Evolutionary conservation across 2,329 filamentous ascomycete species (phyloP), one percentile per base, ranked within the genome.

Genomic region (Chlorencoelia australis): DNA sequence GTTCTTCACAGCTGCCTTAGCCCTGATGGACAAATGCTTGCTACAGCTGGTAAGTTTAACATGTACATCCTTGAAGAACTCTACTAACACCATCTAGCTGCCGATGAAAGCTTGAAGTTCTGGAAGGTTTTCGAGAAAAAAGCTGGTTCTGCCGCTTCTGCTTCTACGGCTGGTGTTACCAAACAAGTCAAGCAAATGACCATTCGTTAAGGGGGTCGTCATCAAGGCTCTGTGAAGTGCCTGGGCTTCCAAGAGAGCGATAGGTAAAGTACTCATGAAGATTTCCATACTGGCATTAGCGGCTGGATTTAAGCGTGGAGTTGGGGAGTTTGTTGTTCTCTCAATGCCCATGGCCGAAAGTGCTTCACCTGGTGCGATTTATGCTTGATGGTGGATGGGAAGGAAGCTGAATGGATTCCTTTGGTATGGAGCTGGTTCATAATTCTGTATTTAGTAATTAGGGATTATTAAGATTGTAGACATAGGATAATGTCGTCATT

Each of bases 101-200:
- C 89, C 24, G 91, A 98, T 55, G 91, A 98, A 71, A 89, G 82
- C 57, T 72, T 98, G 62, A 98, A 98, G 69, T 98, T 98, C 73
- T 98, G 91, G 91, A 98, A 98, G 78, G 73, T 98, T 52, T 98
- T 98, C 57, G 91, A 98, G 73, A 95, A 94, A 75, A 96, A 95
- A 75, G 70, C 88, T 13, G 87, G 86, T 37, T 68, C 73, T 41
- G 67, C 73, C 42, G 73, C 79, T 34, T 73, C 76, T 32, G 68
- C 78, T 37, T 71, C 75, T 42, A 70, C 73, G 50, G 72, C 79
- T 40, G 78, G 77, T 45, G 68, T 81, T 41, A 86, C 82, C 38
- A 78, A 84, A 55, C 82, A 89, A 71, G 78, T 78, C 58, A 95
- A 94, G 78, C 85, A 89, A 62, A 94, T 94, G 82, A 95, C 88